Conservation (phyloP, 441 rosid species). For the Euphorbia schlechtendalii region DNA sequence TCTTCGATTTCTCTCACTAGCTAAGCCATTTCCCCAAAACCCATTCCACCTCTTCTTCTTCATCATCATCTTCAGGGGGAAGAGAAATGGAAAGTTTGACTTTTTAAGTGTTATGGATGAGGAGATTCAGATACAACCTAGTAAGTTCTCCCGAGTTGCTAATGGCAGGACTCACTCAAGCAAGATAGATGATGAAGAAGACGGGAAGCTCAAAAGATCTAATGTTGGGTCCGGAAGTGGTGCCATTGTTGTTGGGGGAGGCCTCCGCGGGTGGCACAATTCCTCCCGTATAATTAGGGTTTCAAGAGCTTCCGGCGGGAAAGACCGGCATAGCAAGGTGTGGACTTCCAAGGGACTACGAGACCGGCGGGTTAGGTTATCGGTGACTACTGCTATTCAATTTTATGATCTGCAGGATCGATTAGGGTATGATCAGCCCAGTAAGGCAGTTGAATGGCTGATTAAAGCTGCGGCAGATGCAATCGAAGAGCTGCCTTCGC, state of each 20-base stretch:
- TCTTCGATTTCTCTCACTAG: slow-evolving; percentile 31
- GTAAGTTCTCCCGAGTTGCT: slow-evolving; percentile 52
- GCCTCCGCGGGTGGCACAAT: slow-evolving; percentile 58
- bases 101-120: slow-evolving; percentile 64
- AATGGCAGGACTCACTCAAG: slow-evolving; percentile 32
- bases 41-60: slow-evolving; percentile 10
- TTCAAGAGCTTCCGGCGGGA: slow-evolving; percentile 93
- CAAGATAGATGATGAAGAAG: slow-evolving; percentile 51
- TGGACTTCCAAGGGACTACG: slow-evolving; percentile 84
- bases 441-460: slow-evolving; percentile 93
- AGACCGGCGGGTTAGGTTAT: slow-evolving; percentile 83
- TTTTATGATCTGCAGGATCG: slow-evolving; percentile 94
- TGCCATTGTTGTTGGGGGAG: slow-evolving; percentile 25
- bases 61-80: neutral
- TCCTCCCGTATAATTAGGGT: slow-evolving; percentile 88
- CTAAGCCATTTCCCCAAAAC: slow-evolving; percentile 17
- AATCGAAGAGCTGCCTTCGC: slow-evolving; percentile 76
- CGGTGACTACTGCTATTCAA: slow-evolving; percentile 86
- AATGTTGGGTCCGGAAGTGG: slow-evolving; percentile 18
- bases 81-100: neutral
- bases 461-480: slow-evolving; percentile 78
- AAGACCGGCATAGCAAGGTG: slow-evolving; percentile 96
- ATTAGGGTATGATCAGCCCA: slow-evolving; percentile 89
- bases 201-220: slow-evolving; percentile 43
- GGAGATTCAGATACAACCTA: slow-evolving; percentile 51